phyloP scores from a whole-genome alignment of 495 filamentous ascomycete species.

The Talaromyces thailandensis region DNA sequence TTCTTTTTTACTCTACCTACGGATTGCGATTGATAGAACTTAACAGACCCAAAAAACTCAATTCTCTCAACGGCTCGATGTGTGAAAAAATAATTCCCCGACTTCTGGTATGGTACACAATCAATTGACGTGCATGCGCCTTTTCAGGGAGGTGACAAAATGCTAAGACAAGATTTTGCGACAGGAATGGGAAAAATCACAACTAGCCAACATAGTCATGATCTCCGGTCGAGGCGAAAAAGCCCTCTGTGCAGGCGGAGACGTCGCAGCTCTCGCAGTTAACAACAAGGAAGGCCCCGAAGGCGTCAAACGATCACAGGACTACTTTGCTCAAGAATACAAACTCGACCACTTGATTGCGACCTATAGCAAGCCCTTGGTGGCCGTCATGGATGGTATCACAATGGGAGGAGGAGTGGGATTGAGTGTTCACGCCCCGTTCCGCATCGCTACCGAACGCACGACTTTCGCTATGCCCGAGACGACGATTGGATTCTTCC shows the following conservation, averaged over 20 bases:
- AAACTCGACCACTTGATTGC: constrained; percentile 88
- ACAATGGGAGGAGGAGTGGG: constrained; percentile 98
- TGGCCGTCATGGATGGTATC: constrained; percentile 94
- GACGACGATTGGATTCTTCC: constrained; percentile 96
- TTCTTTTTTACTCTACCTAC: constrained; percentile 79
- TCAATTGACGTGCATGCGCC: neutral
- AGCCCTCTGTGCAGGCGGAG: constrained; percentile 90
- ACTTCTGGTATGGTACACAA: constrained; percentile 41
- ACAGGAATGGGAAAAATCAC: constrained; percentile 86
- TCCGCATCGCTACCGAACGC: constrained; percentile 91
- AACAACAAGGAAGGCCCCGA: constrained; percentile 58
- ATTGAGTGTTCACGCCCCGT: constrained; percentile 86
- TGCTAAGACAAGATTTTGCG: neutral
- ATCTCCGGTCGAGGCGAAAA: constrained; percentile 78
- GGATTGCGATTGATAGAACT: constrained; percentile 89
- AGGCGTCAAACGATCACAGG: constrained; percentile 59
- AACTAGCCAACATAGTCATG: constrained; percentile 85
- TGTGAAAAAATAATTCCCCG: constrained; percentile 81
- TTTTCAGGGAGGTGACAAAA: neutral
- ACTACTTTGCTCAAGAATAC: constrained; percentile 91
- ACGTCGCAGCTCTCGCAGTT: constrained; percentile 67
- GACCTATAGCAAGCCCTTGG: constrained; percentile 87
- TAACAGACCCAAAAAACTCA: constrained; percentile 83
- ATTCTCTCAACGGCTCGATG: constrained; percentile 91
- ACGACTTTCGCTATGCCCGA: constrained; percentile 98